Evolutionary conservation across 1,284 basidiomycete genomes (phyloP).

Genomic region (Irpex sp.): DNA sequence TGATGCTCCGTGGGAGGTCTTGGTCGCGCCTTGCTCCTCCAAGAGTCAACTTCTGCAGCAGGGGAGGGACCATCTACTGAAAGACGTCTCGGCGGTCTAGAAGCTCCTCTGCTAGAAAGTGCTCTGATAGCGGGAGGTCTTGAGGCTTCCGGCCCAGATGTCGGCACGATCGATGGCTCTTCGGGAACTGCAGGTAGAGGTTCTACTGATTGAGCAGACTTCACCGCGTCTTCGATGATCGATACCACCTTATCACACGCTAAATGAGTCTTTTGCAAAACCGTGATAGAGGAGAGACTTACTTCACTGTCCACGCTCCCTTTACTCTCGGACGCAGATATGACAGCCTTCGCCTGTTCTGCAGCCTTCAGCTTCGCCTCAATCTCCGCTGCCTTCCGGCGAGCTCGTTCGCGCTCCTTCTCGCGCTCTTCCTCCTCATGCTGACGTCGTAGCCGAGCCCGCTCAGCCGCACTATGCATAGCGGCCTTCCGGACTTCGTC

Average conservation of each 20-base stretch:
- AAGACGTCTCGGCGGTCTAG: slow-evolving; percentile 19
- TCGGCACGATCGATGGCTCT: background rate
- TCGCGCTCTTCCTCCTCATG: slow-evolving; percentile 85
- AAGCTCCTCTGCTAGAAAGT: slow-evolving; percentile 27
- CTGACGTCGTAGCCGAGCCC: slow-evolving; percentile 74
- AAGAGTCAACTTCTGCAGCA: slow-evolving; percentile 47
- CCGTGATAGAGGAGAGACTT: background rate
- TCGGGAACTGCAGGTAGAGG: slow-evolving; percentile 1
- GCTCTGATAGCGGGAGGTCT: slow-evolving; percentile 18
- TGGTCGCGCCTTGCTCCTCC: slow-evolving; percentile 49
- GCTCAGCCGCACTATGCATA: slow-evolving; percentile 88
- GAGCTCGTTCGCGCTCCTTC: slow-evolving; percentile 78
- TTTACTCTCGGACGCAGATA: background rate
- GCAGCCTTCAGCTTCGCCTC: slow-evolving; percentile 65
- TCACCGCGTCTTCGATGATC: slow-evolving; percentile 43
- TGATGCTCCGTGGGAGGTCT: slow-evolving; percentile 18
- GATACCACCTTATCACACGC: slow-evolving; percentile 27
- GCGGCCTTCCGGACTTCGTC: slow-evolving; percentile 74
- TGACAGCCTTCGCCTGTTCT: slow-evolving; percentile 30
- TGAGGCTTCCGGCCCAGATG: slow-evolving; percentile 1
- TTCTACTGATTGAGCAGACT: slow-evolving; percentile 20
- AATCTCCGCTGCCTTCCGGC: slow-evolving; percentile 79
- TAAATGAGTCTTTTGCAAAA: background rate
- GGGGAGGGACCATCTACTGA: slow-evolving; percentile 24
- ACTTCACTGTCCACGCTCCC: slow-evolving; percentile 20